Percentiles rank a stretch among this genome's conserved stretches.
Evolutionary conservation across 371 early-diverging fungal genomes (phyloP).

Genomic region (Globomyces sp.): DNA sequence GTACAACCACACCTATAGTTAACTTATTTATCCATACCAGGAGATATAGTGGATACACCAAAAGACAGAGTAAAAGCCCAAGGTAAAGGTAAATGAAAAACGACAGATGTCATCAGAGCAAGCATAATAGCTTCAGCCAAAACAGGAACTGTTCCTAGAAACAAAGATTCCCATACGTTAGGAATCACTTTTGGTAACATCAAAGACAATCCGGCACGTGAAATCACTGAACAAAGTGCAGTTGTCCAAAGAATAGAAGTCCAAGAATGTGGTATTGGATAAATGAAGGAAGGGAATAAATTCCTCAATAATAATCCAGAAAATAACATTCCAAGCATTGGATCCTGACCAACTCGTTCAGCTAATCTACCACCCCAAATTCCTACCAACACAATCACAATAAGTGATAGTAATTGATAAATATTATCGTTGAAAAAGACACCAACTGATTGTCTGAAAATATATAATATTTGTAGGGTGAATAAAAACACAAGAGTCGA

Average conservation of each 20-base stretch:
- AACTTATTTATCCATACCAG: constrained; percentile 11
- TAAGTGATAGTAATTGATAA: background rate
- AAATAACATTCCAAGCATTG: constrained; percentile 40
- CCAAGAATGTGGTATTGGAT: constrained; percentile 35
- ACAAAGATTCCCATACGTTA: constrained; percentile 19
- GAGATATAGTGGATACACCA: constrained; percentile 37
- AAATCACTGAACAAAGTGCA: constrained; percentile 33
- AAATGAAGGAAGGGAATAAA: constrained; percentile 23
- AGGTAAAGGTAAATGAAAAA: constrained; percentile 26
- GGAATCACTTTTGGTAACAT: constrained; percentile 15
- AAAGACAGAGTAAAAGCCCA: constrained; percentile 34
- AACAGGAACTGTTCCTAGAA: constrained; percentile 33
- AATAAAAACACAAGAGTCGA: no score
- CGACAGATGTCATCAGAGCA: constrained; percentile 13
- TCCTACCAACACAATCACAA: constrained; percentile 2
- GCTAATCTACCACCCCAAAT: constrained; percentile 27
- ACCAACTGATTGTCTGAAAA: background rate
- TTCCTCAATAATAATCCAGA: constrained; percentile 36
- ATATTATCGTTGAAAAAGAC: constrained; percentile 2
- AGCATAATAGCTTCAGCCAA: constrained; percentile 26
- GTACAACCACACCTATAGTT: constrained; percentile 34
- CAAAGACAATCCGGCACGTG: constrained; percentile 37
- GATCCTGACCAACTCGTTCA: constrained; percentile 18
- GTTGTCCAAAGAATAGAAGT: constrained; percentile 35
- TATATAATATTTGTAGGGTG: background rate